Conservation (phyloP, 495 filamentous ascomycete genomes). For the Tuber brumale region DNA sequence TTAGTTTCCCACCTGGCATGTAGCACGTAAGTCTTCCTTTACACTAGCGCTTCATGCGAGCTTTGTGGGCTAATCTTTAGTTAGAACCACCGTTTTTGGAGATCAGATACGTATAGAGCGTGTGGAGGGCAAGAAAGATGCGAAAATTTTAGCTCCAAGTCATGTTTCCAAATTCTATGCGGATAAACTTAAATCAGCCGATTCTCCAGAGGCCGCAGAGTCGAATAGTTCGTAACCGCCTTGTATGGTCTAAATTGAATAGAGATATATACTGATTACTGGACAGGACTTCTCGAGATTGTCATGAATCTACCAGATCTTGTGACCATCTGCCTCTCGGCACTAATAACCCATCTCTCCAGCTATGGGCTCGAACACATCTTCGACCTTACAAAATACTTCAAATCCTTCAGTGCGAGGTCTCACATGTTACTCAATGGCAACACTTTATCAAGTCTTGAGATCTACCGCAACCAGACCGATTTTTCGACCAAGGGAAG, state of each 20-base stretch:
- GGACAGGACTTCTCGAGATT: constrained; percentile 62
- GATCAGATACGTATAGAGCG: constrained; percentile 80
- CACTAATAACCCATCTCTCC: constrained; percentile 91
- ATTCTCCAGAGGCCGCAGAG: constrained; percentile 46
- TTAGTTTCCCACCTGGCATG: constrained; percentile 83
- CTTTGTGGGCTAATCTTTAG: not conserved
- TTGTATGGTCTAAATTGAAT: constrained; percentile 31
- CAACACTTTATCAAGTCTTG: constrained; percentile 86
- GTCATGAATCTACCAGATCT: constrained; percentile 77
- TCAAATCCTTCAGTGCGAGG: constrained; percentile 88
- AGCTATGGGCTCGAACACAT: constrained; percentile 95
- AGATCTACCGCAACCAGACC: constrained; percentile 93
- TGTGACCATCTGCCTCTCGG: constrained; percentile 85
- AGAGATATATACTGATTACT: constrained; percentile 45
- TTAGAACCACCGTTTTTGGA: constrained; percentile 78
- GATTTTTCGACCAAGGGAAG: constrained; percentile 81
- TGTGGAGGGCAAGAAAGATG: constrained; percentile 49
- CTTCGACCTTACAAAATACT: constrained; percentile 94
- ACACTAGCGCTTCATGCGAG: not conserved
- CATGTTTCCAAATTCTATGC: constrained; percentile 95
- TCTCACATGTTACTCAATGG: constrained; percentile 96
- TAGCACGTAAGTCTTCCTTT: constrained; percentile 45
- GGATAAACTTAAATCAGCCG: constrained; percentile 60
- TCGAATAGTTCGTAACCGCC: constrained; percentile 18
- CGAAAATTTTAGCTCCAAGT: constrained; percentile 77